phyloP scores from a whole-genome alignment of 805 yeast species.

The Zygosaccharomyces gambellarensis region DNA sequence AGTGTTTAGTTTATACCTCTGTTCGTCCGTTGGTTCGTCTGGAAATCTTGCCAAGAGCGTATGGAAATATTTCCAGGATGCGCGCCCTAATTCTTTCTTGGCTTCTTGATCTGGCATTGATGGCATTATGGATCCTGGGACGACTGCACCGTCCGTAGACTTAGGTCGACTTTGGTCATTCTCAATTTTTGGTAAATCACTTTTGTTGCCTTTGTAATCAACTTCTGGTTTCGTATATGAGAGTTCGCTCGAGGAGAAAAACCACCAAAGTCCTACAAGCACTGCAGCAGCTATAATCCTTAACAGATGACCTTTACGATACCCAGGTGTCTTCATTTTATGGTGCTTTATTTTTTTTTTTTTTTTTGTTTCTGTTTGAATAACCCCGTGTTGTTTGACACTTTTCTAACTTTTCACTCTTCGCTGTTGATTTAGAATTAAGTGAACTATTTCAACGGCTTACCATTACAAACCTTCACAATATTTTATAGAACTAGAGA shows the following conservation, averaged over 20 bases:
- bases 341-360: neutral
- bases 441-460: neutral
- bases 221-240: conserved; percentile 24
- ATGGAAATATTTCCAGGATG: conserved; percentile 90
- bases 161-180: neutral
- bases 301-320: conserved; percentile 7
- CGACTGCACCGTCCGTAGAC: neutral
- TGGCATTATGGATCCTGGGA: conserved; percentile 69
- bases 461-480: neutral
- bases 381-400: neutral
- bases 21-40: conserved; percentile 62
- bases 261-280: conserved; percentile 23
- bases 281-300: conserved; percentile 17
- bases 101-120: conserved; percentile 74
- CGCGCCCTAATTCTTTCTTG: conserved; percentile 77
- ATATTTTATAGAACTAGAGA: neutral
- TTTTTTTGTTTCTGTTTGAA: too few relatives aligned
- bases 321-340: conserved; percentile 8
- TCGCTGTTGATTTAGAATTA: neutral
- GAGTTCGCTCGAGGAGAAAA: conserved; percentile 25
- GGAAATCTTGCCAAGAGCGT: conserved; percentile 92
- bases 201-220: conserved; percentile 2
- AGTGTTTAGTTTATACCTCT: conserved; percentile 55
- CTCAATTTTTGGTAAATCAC: neutral
- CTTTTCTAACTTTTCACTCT: neutral